Evolutionary conservation across 1,284 basidiomycete genomes (phyloP), one percentile per base, ranked within the genome.

Genomic region (Anthracocystis setariae): DNA sequence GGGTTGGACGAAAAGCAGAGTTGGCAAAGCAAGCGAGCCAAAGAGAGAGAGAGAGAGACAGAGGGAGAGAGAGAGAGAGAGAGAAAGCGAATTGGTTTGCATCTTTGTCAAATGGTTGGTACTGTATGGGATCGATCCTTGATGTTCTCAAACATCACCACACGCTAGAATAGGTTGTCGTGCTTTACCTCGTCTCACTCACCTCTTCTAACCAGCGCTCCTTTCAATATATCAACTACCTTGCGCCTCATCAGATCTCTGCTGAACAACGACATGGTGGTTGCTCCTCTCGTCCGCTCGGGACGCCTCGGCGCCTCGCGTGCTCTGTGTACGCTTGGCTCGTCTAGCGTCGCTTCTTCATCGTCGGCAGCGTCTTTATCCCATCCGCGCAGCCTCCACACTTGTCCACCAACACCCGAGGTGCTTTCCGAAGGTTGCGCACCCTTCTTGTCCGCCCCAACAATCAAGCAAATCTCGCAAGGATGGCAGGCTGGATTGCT

Each of bases 401-500:
- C 76, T 23, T 69, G 79, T 18, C 79, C 78, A 47, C 69, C 74
- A 12, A 63, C 67, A 43, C 74, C 77, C 44, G 60, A 59, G 23
- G 25, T 60, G 3, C 62, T 79, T 24, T 48, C 58, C 1, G 46
- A 79, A 18, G 81, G 77, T n/a, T 79, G 77, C 27, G 48, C 68
- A 13, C 81, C 81, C 5, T 79, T 82, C 58, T 63, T 82, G 8
- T 73, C 74, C 44, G 47, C 50, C 39, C 40, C 58, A 1, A 79
- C 81, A 15, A 51, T 81, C 25, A 44, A 72, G 44, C 71, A 77
- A 39, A 74, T 82, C 49, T 75, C 74, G 39, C 67, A 76, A 38
- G 52, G 48, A 21, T 82, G 79, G 79, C 81, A 82, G 42, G 61
- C 55, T 10, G 78, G 81, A 4, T 68, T 82, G 21, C 64, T 82